Percentiles rank a stretch among this genome's conserved stretches.
phyloP scores from a whole-genome alignment of 148 eudicot genomes.

The Arbutus unedo region DNA sequence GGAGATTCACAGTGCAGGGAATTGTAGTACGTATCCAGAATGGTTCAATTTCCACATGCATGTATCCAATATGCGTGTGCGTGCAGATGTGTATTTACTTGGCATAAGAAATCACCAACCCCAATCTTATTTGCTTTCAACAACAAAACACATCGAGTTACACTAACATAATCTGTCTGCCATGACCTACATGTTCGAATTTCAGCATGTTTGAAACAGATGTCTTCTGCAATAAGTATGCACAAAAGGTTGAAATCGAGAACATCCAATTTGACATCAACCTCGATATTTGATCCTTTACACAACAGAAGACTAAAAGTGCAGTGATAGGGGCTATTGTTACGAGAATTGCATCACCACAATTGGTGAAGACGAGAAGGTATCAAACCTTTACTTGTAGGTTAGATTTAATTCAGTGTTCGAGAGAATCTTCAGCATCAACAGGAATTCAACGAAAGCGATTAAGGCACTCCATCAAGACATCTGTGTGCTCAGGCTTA shows the following conservation, averaged over 20 bases:
- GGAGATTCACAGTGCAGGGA: background rate
- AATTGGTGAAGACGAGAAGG: background rate
- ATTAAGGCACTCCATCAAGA: constrained; percentile 68
- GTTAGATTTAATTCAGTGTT: background rate
- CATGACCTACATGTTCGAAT: background rate
- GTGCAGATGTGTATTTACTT: background rate
- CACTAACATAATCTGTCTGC: background rate
- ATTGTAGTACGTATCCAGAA: background rate
- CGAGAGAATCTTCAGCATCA: background rate
- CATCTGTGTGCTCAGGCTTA: constrained; percentile 92
- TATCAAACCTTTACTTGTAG: background rate
- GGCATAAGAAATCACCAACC: background rate
- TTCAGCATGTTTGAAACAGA: background rate
- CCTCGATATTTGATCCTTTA: background rate
- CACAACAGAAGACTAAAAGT: background rate
- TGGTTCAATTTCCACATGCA: background rate
- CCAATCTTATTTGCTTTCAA: background rate
- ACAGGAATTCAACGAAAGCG: constrained; percentile 22
- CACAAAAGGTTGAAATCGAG: background rate
- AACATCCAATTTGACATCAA: background rate
- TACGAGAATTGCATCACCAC: background rate
- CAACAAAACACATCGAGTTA: background rate
- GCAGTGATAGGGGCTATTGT: background rate
- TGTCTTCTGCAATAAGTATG: background rate
- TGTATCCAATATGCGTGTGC: background rate